Percentiles rank a stretch among this genome's conserved stretches.
Conservation (phyloP, 352 stramenopile species). For the Pythium scleroteichum region DNA sequence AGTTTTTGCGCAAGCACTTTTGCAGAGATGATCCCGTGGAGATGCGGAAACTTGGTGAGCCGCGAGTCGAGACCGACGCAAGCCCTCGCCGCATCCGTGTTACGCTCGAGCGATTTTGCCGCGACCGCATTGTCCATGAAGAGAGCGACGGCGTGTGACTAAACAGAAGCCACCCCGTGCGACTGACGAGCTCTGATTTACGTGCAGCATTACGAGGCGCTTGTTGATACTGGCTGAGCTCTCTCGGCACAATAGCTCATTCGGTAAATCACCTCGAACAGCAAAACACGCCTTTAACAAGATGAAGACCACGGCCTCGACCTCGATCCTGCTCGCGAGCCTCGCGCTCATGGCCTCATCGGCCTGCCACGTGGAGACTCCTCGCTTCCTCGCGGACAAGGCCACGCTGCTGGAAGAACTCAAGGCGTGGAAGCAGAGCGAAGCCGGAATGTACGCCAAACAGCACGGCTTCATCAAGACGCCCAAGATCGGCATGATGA, state of each 20-base stretch:
- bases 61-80: conserved; percentile 1
- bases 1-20: conserved; percentile 7
- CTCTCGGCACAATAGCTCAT: not conserved
- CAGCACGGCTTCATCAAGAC: conserved; percentile 41
- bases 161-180: not conserved
- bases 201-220: not conserved
- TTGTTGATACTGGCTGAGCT: too few species aligned
- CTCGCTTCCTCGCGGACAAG: conserved; percentile 53
- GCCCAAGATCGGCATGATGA: conserved; percentile 15
- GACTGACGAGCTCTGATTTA: not conserved
- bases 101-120: conserved; percentile 14
- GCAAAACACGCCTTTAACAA: not conserved
- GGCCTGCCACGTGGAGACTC: conserved; percentile 35
- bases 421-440: conserved; percentile 50
- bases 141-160: not conserved
- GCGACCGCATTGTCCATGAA: conserved; percentile 1
- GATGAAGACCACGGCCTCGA: conserved; percentile 28
- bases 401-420: conserved; percentile 41
- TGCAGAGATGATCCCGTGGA: conserved; percentile 4
- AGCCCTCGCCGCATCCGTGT: conserved; percentile 1
- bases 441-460: conserved; percentile 48
- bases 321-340: conserved; percentile 31
- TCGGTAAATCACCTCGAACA: not conserved
- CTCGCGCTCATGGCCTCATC: conserved; percentile 22
- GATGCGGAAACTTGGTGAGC: conserved; percentile 6